Evolutionary conservation across 179 eudicot species (phyloP).

Genomic region (Sideroxylon spinosum): DNA sequence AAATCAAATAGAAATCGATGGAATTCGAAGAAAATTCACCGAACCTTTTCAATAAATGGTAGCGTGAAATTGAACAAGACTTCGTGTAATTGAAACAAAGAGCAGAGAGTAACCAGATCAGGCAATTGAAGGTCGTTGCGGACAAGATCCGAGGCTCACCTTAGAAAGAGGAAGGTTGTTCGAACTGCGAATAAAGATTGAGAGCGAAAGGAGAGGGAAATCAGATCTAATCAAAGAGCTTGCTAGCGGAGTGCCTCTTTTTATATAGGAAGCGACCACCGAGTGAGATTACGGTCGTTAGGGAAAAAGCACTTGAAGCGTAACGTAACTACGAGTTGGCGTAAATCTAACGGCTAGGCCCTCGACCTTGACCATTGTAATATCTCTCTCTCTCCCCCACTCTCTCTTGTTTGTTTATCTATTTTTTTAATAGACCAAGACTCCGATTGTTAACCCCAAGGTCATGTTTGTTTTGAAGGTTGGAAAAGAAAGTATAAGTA

Average conservation of each 20-base stretch:
- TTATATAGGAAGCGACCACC: background rate
- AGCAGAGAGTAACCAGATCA: constrained; percentile 8
- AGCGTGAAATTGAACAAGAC: background rate
- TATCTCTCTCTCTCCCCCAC: too few relatives aligned
- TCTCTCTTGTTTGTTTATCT: too few relatives aligned
- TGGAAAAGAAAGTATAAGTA: too few relatives aligned
- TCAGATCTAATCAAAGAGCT: background rate
- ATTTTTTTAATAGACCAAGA: too few relatives aligned
- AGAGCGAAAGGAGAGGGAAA: constrained; percentile 16
- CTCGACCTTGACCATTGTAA: too few relatives aligned
- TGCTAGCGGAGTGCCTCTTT: background rate
- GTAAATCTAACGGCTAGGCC: too few relatives aligned
- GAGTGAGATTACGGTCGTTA: too few relatives aligned
- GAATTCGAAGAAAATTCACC: background rate
- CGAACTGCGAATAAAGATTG: background rate
- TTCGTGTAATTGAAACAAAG: background rate
- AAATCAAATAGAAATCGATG: background rate
- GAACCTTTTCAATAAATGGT: background rate
- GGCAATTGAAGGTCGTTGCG: background rate
- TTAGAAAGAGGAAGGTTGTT: constrained; percentile 7
- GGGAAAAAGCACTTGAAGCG: too few relatives aligned
- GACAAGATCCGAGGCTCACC: constrained; percentile 16
- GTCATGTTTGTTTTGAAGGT: too few relatives aligned
- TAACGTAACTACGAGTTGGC: too few relatives aligned
- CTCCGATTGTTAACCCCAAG: too few relatives aligned